A percentile compares a stretch with the other conserved stretches of the same genome.
phyloP scores from a whole-genome alignment of 1,284 basidiomycete genomes.

The Heterobasidion occidentale region DNA sequence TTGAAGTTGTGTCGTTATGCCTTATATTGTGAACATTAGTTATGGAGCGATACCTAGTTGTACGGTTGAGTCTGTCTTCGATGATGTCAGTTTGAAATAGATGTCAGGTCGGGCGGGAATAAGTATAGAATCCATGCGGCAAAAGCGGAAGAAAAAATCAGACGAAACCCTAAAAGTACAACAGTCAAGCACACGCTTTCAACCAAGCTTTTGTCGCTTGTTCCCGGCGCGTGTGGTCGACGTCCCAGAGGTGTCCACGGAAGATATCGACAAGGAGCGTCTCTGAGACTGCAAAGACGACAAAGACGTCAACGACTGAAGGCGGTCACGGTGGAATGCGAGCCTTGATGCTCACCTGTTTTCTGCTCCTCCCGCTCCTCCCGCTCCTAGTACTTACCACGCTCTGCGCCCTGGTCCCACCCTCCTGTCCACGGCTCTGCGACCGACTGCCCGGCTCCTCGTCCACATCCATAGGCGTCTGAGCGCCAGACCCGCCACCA shows the following conservation, averaged over 20 bases:
- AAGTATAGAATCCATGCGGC: neutral
- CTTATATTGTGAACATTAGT: neutral
- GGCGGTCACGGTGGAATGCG: neutral
- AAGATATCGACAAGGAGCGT: slow-evolving; percentile 44
- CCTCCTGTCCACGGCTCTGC: slow-evolving; percentile 10
- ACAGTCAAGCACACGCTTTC: neutral
- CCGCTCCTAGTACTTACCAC: slow-evolving; percentile 53
- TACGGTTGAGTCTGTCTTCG: neutral
- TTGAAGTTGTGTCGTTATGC: neutral
- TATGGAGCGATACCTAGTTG: neutral
- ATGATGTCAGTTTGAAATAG: too few species aligned
- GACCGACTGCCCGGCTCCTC: slow-evolving; percentile 30
- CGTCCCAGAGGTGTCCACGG: slow-evolving; percentile 55
- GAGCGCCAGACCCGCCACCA: slow-evolving; percentile 17
- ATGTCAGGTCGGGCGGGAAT: too few species aligned
- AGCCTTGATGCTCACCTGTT: slow-evolving; percentile 33
- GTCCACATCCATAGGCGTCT: slow-evolving; percentile 24
- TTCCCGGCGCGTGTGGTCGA: slow-evolving; percentile 37
- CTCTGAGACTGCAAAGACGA: slow-evolving; percentile 7
- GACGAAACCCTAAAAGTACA: neutral
- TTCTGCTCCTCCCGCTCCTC: slow-evolving; percentile 46
- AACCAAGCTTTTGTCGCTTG: slow-evolving; percentile 44
- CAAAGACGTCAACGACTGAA: neutral
- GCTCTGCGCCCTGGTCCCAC: slow-evolving; percentile 52
- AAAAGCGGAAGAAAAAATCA: neutral